Conservation (phyloP, 2,329 filamentous ascomycete species). For the Fonsecaea pugnacius region DNA sequence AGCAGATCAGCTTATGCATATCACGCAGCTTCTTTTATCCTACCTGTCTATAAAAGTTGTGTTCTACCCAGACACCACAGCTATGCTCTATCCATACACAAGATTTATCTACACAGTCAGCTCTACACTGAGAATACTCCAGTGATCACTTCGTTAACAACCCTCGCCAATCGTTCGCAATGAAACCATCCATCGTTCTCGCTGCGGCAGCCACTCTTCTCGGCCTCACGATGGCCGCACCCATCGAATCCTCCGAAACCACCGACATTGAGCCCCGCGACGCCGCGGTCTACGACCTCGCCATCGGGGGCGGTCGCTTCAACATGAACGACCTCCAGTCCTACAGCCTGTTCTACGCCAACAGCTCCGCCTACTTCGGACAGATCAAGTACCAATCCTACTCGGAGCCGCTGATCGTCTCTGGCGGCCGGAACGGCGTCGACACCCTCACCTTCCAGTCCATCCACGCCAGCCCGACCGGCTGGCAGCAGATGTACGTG, state of each 20-base stretch:
- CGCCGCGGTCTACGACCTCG: neutral
- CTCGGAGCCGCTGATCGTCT: slow-evolving; percentile 22
- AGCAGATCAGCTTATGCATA: neutral
- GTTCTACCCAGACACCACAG: neutral
- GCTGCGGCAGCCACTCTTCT: neutral
- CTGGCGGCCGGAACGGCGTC: neutral
- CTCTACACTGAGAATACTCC: slow-evolving; percentile 3
- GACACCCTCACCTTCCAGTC: slow-evolving; percentile 20
- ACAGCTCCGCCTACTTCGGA: slow-evolving; percentile 24
- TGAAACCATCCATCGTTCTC: neutral
- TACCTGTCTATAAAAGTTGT: neutral
- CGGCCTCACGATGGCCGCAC: neutral
- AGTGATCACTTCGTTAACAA: neutral
- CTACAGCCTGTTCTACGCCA: slow-evolving; percentile 23
- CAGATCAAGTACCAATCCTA: slow-evolving; percentile 27
- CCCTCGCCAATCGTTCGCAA: slow-evolving; percentile 1
- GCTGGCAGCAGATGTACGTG: slow-evolving; percentile 23
- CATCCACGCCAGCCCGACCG: slow-evolving; percentile 22
- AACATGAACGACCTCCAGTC: slow-evolving; percentile 22
- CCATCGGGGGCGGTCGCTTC: slow-evolving; percentile 9
- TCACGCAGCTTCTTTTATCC: neutral
- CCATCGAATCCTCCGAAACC: neutral
- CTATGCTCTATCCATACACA: neutral
- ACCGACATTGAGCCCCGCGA: neutral
- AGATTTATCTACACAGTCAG: neutral